These are phyloP conservation scores for Vitis hybrid DNA, from an alignment of 177 flowering plant species.

Conservation along the genomic window DNA sequence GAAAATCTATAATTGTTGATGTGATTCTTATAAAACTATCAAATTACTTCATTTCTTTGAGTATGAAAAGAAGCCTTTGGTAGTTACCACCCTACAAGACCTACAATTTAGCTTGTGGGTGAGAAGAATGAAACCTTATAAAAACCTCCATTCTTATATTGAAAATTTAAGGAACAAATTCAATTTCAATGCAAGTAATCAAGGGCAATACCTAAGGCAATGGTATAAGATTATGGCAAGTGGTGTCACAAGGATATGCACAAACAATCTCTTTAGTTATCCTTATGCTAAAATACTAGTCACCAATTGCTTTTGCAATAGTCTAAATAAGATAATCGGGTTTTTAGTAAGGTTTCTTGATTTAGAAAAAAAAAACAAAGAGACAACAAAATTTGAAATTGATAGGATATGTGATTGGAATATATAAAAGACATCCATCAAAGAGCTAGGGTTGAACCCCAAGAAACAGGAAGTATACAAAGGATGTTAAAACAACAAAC, in stretches of 20 bases:
- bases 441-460: too few species aligned
- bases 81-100: too few species aligned
- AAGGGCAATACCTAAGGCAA: conserved; percentile 9
- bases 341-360: neutral
- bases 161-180: neutral
- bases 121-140: too few species aligned
- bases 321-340: conserved; percentile 37
- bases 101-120: too few species aligned
- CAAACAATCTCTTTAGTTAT: conserved; percentile 61
- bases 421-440: too few species aligned
- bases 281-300: conserved; percentile 74
- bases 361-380: neutral
- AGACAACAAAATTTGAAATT: neutral
- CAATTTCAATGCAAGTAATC: neutral
- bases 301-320: conserved; percentile 82
- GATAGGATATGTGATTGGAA: neutral
- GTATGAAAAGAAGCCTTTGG: too few species aligned
- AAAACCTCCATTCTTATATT: too few species aligned
- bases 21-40: too few species aligned
- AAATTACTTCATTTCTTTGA: too few species aligned
- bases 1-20: too few species aligned
- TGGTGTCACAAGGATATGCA: conserved; percentile 79
- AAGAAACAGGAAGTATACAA: too few species aligned
- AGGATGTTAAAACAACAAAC: too few species aligned
- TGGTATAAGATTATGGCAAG: conserved; percentile 67